These are phyloP conservation scores for Penicillium sp. DNA, from an alignment of 2,329 filamentous ascomycete genomes.

Conservation along the genomic window DNA sequence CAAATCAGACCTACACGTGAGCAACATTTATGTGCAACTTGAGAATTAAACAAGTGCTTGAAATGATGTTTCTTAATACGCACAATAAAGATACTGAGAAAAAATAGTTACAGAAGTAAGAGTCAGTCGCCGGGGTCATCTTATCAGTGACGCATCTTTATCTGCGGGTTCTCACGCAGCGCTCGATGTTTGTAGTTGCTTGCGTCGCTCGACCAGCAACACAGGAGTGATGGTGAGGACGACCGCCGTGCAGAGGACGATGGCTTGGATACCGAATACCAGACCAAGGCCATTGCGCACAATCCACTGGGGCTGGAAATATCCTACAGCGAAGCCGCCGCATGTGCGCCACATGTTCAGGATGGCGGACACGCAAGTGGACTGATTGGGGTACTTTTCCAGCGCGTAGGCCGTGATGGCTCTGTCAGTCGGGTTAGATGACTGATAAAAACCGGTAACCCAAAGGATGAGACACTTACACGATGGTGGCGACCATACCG, in stretches of 20 bases:
- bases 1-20: not conserved
- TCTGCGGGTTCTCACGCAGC: not conserved
- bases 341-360: constrained; percentile 42
- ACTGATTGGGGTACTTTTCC: constrained; percentile 36
- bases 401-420: constrained; percentile 38
- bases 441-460: not conserved
- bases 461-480: constrained; percentile 24
- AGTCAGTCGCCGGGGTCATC: not conserved
- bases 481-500: constrained; percentile 36
- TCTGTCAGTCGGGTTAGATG: constrained; percentile 10
- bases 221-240: constrained; percentile 30
- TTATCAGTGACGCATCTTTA: too few species aligned
- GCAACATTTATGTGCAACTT: not conserved
- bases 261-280: constrained; percentile 36
- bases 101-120: not conserved
- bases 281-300: constrained; percentile 29
- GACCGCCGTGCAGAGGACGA: constrained; percentile 26
- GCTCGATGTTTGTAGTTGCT: not conserved
- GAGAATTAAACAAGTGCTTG: too few species aligned
- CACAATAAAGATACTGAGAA: not conserved
- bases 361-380: constrained; percentile 36
- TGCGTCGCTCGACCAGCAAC: constrained; percentile 10
- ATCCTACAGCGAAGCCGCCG: constrained; percentile 39
- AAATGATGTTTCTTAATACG: too few species aligned
- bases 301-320: constrained; percentile 40